Conservation (phyloP, 2,329 filamentous ascomycete species). For the Mycosphaerella arachidis region DNA sequence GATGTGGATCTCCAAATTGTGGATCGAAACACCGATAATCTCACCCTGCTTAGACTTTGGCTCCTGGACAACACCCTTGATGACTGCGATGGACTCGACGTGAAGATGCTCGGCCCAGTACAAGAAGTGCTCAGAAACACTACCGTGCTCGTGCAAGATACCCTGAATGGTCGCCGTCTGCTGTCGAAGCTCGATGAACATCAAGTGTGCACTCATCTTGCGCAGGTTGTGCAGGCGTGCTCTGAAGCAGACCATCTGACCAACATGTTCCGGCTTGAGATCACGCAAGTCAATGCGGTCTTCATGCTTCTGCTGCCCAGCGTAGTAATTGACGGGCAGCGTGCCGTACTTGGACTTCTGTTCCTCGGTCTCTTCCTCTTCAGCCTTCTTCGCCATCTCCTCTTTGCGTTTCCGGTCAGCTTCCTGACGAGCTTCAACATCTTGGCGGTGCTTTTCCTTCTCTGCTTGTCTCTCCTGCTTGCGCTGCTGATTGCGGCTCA, state of each 20-base stretch:
- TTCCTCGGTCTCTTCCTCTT: constrained; percentile 53
- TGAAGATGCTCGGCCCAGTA: constrained; percentile 82
- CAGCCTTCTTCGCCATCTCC: constrained; percentile 46
- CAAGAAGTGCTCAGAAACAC: constrained; percentile 69
- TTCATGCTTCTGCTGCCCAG: constrained; percentile 48
- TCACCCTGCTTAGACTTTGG: constrained; percentile 62
- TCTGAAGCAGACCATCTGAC: constrained; percentile 61
- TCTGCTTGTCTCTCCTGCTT: constrained; percentile 46
- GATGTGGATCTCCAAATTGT: constrained; percentile 71
- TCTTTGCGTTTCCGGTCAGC: constrained; percentile 46
- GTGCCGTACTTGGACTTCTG: constrained; percentile 57
- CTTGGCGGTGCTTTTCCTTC: constrained; percentile 42
- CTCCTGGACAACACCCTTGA: constrained; percentile 67
- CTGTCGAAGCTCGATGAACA: constrained; percentile 82
- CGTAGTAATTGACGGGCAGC: constrained; percentile 55
- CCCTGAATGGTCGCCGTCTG: constrained; percentile 80
- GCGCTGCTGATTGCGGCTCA: constrained; percentile 47
- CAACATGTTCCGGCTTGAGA: constrained; percentile 50
- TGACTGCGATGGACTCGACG: constrained; percentile 71
- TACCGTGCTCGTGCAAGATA: constrained; percentile 62
- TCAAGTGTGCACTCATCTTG: constrained; percentile 73
- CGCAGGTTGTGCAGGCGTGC: constrained; percentile 74
- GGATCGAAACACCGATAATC: constrained; percentile 70
- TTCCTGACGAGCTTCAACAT: constrained; percentile 40
- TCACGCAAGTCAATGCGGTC: constrained; percentile 48